A percentile compares a stretch with the other conserved stretches of the same genome.
These are phyloP conservation scores for Penicillium fimorum DNA, from an alignment of 495 filamentous ascomycete genomes.

Conservation along the genomic window DNA sequence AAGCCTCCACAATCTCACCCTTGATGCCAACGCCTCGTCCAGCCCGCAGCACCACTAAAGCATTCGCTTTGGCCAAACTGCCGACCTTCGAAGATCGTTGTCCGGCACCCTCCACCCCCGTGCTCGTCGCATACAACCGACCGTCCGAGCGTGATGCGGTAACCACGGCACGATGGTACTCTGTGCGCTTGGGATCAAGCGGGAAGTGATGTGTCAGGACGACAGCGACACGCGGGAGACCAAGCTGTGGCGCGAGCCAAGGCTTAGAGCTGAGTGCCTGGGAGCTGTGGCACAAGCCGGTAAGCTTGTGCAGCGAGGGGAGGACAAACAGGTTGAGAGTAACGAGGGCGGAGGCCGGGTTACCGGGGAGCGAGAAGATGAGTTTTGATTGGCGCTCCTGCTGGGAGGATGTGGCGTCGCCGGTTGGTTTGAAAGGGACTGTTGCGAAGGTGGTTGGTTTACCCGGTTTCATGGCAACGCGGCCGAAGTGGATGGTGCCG, in stretches of 20 bases:
- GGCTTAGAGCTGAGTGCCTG: constrained; percentile 18
- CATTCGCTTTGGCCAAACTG: constrained; percentile 85
- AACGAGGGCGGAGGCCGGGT: constrained; percentile 89
- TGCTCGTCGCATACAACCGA: constrained; percentile 71
- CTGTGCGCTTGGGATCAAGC: constrained; percentile 70
- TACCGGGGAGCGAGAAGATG: constrained; percentile 91
- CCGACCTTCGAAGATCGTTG: constrained; percentile 89
- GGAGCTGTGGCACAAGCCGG: constrained; percentile 40
- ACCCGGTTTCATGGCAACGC: constrained; percentile 96
- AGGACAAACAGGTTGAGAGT: constrained; percentile 93
- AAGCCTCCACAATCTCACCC: constrained; percentile 56
- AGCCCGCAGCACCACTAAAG: constrained; percentile 72
- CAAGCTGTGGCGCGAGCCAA: constrained; percentile 44
- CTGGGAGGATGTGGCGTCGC: constrained; percentile 33
- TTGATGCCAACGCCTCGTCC: constrained; percentile 47
- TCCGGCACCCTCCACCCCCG: constrained; percentile 58
- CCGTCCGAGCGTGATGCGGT: constrained; percentile 61
- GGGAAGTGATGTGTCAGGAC: constrained; percentile 67
- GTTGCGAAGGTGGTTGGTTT: constrained; percentile 98
- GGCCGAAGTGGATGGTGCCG: constrained; percentile 94
- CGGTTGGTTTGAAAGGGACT: constrained; percentile 56
- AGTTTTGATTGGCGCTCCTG: constrained; percentile 59
- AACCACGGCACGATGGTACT: constrained; percentile 82
- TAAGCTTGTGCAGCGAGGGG: constrained; percentile 74
- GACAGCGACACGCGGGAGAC: constrained; percentile 70